phyloP scores from a whole-genome alignment of 495 filamentous ascomycete genomes.

The Cairneyella variabilis region DNA sequence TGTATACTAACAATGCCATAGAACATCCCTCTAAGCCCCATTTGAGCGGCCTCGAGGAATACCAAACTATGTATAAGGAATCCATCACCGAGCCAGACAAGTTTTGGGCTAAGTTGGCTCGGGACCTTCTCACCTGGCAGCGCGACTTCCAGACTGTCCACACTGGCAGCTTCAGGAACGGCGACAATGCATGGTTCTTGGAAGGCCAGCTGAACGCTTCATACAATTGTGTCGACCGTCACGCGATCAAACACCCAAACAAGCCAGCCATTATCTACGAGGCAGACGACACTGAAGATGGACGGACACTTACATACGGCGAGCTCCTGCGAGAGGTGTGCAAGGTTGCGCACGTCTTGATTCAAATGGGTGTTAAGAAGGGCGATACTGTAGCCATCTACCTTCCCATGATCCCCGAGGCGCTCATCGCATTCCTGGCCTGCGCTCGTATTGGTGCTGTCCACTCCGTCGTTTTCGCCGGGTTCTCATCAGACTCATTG shows the following conservation, averaged over 20 bases:
- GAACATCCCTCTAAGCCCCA: slow-evolving; percentile 59
- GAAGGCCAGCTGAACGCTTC: slow-evolving; percentile 92
- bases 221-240: slow-evolving; percentile 96
- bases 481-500: slow-evolving; percentile 95
- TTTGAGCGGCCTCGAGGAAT: slow-evolving; percentile 66
- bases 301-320: slow-evolving; percentile 85
- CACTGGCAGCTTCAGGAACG: slow-evolving; percentile 69
- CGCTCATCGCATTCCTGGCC: slow-evolving; percentile 85
- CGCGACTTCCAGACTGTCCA: slow-evolving; percentile 89
- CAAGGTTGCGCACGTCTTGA: slow-evolving; percentile 77
- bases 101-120: slow-evolving; percentile 85
- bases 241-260: slow-evolving; percentile 88
- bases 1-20: slow-evolving; percentile 24
- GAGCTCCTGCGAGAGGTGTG: slow-evolving; percentile 94
- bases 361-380: slow-evolving; percentile 94
- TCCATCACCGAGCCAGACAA: slow-evolving; percentile 87
- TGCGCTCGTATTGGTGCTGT: slow-evolving; percentile 90
- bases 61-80: slow-evolving; percentile 90
- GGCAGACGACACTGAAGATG: slow-evolving; percentile 85
- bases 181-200: slow-evolving; percentile 91
- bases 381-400: slow-evolving; percentile 97
- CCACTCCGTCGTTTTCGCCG: slow-evolving; percentile 98
- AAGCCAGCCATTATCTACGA: slow-evolving; percentile 97
- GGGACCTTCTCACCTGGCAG: slow-evolving; percentile 88
- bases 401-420: slow-evolving; percentile 98